Percentiles rank a stretch among this genome's conserved stretches.
phyloP scores from a whole-genome alignment of 371 early-diverging fungal genomes.

The Rhizomucor miehei region DNA sequence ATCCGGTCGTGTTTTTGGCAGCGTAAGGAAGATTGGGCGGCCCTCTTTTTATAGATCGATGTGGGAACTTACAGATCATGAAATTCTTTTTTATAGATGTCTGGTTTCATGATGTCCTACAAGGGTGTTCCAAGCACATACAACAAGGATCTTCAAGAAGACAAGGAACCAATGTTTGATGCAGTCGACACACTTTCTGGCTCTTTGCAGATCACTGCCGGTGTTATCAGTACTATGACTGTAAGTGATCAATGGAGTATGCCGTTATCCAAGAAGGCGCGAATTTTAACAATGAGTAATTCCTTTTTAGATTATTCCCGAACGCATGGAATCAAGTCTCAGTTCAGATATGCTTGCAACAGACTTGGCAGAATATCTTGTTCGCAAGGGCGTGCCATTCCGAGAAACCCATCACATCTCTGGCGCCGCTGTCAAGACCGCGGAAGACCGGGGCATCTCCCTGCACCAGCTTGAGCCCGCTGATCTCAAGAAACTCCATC shows the following conservation, averaged over 20 bases:
- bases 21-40: no score
- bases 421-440: constrained; percentile 91
- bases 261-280: no score
- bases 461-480: constrained; percentile 69
- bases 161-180: constrained; percentile 97
- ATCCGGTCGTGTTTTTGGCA: constrained; percentile 93
- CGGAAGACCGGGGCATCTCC: constrained; percentile 76
- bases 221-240: constrained; percentile 84
- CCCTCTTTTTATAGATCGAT: no score
- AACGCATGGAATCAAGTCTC: constrained; percentile 72
- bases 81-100: constrained; percentile 51
- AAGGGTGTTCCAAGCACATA: constrained; percentile 97
- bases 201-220: constrained; percentile 87
- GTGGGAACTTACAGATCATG: no score
- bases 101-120: constrained; percentile 96
- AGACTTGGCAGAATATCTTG: constrained; percentile 96
- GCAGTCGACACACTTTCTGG: constrained; percentile 85
- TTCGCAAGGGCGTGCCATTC: constrained; percentile 93
- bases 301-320: constrained; percentile 58
- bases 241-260: no score
- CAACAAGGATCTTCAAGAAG: constrained; percentile 98
- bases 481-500: constrained; percentile 82
- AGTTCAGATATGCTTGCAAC: constrained; percentile 96
- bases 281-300: no score
- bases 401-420: constrained; percentile 97